Base-by-base conservation (phyloP, 441 rosid genomes). In the Adansonia madagascariensis region DNA sequence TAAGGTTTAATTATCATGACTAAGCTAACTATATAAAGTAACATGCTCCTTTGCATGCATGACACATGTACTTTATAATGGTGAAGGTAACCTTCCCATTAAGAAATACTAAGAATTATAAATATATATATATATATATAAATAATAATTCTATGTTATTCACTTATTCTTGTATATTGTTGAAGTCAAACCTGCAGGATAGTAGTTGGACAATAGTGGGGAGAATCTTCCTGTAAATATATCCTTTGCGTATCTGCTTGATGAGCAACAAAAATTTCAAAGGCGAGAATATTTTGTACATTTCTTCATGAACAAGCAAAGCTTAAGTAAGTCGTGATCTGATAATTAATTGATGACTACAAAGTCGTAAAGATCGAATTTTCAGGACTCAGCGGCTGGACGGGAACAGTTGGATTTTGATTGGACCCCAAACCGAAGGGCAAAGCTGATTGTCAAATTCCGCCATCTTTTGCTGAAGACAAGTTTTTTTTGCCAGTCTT, bases 151-250 rank as follows among this genome's bases (percentile, higher is more conserved):
- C 5, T 61, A 70, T 50, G n/a, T 65, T 39, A 52, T 65, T 59
- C 35, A 27, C 2, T 27, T 27, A 27, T 27, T 69, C 47, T 52
- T 39, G 50, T 41, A 17, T 43, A 20, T 68, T 41, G 31, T 47
- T 53, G 11, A 76, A 81, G 90, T 86, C 90, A 85, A 86, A 83
- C 71, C 60, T 35, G 77, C 55, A 62, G 75, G 66, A 39, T 39
- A 39, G 78, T 79, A 78, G 85, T 65, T 79, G 87, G 88, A 74
- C 64, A 79, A 62, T 80, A 68, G 81, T 59, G 35, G 81, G 82
- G 72, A 62, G 43, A 59, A 78, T 81, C 84, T 35, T 62, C 5
- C 47, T 50, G 72, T 75, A 56, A 70, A 27, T 27, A 62, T 35
- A 17, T 12, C n/a, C 8, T 39, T 27, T 1, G 4, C 22, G 2